Conservation (phyloP, 768 basidiomycete species). For the Amyloporia xantha region DNA sequence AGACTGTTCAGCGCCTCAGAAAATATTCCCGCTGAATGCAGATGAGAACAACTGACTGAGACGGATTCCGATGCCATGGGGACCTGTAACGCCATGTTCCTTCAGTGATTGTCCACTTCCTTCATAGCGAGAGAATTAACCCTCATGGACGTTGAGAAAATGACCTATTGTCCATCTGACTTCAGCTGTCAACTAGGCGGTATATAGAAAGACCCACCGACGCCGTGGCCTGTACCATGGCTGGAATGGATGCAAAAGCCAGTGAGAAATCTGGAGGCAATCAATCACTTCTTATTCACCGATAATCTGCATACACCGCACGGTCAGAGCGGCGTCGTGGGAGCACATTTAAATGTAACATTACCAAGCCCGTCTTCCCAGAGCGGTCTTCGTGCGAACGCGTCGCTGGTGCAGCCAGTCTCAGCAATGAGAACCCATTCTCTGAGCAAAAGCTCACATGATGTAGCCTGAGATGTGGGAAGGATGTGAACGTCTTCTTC, state of each 20-base stretch:
- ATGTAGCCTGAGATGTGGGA: constrained; percentile 41
- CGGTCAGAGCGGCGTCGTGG: not conserved
- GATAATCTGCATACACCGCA: constrained; percentile 40
- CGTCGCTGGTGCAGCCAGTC: constrained; percentile 59
- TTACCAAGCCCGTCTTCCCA: constrained; percentile 87
- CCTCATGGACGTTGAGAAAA: constrained; percentile 92
- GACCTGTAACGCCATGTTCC: too few relatives aligned
- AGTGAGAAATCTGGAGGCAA: not conserved
- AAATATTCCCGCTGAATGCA: not conserved
- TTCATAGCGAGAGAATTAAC: too few relatives aligned
- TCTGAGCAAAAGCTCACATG: too few relatives aligned
- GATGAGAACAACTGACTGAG: constrained; percentile 25
- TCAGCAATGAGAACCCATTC: too few relatives aligned
- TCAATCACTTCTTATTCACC: constrained; percentile 26
- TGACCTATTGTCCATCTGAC: constrained; percentile 37
- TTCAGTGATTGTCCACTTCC: too few relatives aligned
- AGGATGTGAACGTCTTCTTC: not conserved
- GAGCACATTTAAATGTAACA: constrained; percentile 3
- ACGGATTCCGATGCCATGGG: constrained; percentile 57
- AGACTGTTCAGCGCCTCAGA: constrained; percentile 30
- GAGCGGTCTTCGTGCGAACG: constrained; percentile 69
- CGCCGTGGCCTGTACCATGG: constrained; percentile 92
- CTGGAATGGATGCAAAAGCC: constrained; percentile 28
- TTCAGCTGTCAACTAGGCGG: not conserved
- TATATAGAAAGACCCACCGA: constrained; percentile 34